Percentiles rank a stretch among this genome's conserved stretches.
Conservation (phyloP, 768 basidiomycete genomes). For the Panaeolus papilionaceus region DNA sequence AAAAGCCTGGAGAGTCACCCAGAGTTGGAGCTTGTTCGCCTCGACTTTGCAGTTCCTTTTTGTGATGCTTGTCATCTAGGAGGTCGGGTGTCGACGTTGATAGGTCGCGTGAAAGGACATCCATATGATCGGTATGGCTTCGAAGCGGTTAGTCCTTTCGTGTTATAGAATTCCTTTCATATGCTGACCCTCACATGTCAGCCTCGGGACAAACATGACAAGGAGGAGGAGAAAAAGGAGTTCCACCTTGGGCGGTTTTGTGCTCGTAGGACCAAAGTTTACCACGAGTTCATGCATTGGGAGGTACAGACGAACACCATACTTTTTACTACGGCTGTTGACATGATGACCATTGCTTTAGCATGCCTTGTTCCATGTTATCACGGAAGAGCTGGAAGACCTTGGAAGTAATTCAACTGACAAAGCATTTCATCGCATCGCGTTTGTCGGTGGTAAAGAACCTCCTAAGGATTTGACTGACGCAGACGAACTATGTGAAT, state of each 20-base stretch:
- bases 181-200: background rate
- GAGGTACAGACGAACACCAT: conserved; percentile 56
- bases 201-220: conserved; percentile 22
- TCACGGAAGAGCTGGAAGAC: conserved; percentile 63
- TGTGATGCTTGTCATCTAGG: conserved; percentile 89
- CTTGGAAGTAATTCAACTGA: conserved; percentile 46
- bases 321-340: background rate
- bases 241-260: conserved; percentile 84
- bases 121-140: conserved; percentile 79
- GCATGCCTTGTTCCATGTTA: conserved; percentile 68
- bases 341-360: conserved; percentile 31
- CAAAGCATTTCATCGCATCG: conserved; percentile 61
- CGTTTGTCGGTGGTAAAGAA: conserved; percentile 55
- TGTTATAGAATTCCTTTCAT: background rate
- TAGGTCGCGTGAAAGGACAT: conserved; percentile 66
- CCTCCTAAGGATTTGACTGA: conserved; percentile 74
- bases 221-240: conserved; percentile 37
- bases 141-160: conserved; percentile 30
- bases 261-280: conserved; percentile 68
- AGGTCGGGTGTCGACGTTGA: conserved; percentile 66
- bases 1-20: conserved; percentile 71
- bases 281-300: conserved; percentile 82
- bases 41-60: conserved; percentile 62
- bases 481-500: conserved; percentile 82
- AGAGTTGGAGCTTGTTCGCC: conserved; percentile 53